Conservation (phyloP, 176 grass and related monocot species). For the Carex parvula region DNA sequence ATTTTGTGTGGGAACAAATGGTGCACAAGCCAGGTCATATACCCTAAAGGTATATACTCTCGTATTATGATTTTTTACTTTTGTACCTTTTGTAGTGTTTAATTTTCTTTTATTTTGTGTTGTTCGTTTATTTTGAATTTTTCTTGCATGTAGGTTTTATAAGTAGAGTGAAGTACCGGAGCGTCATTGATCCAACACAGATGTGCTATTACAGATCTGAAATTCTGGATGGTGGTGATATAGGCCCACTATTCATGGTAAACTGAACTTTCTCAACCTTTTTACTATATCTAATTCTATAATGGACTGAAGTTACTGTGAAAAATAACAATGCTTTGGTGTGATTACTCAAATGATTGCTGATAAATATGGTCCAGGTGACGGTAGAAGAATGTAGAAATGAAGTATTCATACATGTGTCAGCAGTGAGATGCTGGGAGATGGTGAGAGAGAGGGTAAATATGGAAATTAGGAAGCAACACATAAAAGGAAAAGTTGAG, state of each 20-base stretch:
- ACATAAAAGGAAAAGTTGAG: conserved; percentile 52
- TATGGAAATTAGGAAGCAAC: conserved; percentile 72
- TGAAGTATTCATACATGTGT: conserved; percentile 67
- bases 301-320: conserved; percentile 26
- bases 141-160: conserved; percentile 64
- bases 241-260: conserved; percentile 86
- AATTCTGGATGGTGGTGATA: conserved; percentile 78
- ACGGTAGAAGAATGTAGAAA: conserved; percentile 65
- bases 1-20: conserved; percentile 65
- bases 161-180: conserved; percentile 86
- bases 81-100: not conserved
- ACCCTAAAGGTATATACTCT: conserved; percentile 72
- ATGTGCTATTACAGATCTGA: conserved; percentile 77
- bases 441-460: conserved; percentile 93
- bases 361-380: conserved; percentile 45
- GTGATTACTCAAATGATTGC: conserved; percentile 4
- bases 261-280: conserved; percentile 17
- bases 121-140: not conserved
- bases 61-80: not conserved
- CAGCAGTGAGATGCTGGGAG: conserved; percentile 75
- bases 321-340: not conserved
- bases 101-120: conserved; percentile 6
- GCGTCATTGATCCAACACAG: conserved; percentile 65
- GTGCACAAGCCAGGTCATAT: conserved; percentile 72
- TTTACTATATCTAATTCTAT: conserved; percentile 22